phyloP scores from a whole-genome alignment of 1,139 yeast genomes.

The Scheffersomyces segobiensis region DNA sequence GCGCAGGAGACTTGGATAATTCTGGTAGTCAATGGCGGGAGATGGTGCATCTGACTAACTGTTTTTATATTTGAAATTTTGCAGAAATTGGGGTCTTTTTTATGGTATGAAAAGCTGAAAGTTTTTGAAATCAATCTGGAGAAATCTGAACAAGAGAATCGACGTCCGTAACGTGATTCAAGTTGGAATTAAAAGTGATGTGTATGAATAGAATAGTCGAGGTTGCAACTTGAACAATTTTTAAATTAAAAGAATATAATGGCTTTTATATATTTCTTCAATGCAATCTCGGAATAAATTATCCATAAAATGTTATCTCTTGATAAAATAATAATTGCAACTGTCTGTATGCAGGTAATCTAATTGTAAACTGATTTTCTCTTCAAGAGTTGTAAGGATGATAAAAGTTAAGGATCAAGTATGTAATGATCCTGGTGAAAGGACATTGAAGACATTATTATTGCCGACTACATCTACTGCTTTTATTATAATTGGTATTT shows the following conservation, averaged over 20 bases:
- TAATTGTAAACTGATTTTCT: background rate
- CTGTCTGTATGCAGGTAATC: background rate
- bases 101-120: background rate
- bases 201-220: background rate
- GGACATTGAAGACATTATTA: too few species aligned
- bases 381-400: background rate
- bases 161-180: background rate
- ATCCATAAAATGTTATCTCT: background rate
- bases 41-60: background rate
- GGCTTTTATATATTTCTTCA: background rate
- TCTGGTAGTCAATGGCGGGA: constrained; percentile 19
- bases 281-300: background rate
- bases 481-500: too few species aligned
- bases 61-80: background rate
- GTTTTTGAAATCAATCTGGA: background rate
- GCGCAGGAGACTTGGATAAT: constrained; percentile 64
- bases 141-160: background rate
- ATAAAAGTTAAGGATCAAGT: background rate
- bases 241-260: background rate
- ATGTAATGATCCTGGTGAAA: too few species aligned
- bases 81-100: background rate
- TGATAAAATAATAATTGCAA: background rate
- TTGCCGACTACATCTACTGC: background rate
- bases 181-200: background rate
- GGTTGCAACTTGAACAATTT: background rate